phyloP scores from a whole-genome alignment of 306 rosid species.

The Argentina anserina region DNA sequence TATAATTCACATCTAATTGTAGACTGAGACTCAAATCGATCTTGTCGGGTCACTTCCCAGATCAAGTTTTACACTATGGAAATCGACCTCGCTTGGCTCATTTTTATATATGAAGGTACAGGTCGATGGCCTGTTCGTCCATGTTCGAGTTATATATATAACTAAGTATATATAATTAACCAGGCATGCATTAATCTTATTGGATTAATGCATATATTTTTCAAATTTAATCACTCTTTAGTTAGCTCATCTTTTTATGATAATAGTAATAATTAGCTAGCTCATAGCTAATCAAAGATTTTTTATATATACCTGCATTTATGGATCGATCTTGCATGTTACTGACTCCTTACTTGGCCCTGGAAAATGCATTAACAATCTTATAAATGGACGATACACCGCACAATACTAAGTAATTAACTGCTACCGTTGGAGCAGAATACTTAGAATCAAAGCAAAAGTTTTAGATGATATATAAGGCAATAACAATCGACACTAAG shows the following conservation, averaged over 20 bases:
- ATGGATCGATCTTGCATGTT: not conserved
- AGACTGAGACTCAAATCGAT: not conserved
- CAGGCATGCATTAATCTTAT: not conserved
- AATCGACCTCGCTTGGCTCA: not conserved
- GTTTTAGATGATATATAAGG: not conserved
- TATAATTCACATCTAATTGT: not conserved
- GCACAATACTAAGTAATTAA: not conserved
- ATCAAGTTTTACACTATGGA: not conserved
- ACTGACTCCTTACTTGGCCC: not conserved
- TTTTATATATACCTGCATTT: not conserved
- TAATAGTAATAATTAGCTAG: no score
- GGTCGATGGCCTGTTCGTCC: not conserved
- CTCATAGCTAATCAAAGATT: not conserved
- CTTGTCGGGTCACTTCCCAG: not conserved
- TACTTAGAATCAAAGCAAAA: slow-evolving; percentile 2
- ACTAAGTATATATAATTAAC: not conserved
- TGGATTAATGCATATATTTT: no score
- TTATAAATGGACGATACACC: not conserved
- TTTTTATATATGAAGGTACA: not conserved
- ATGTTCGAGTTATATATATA: not conserved
- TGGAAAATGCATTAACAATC: not conserved
- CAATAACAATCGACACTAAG: not conserved
- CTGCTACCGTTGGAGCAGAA: not conserved
- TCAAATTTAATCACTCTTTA: not conserved
- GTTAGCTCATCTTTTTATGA: no score